These are phyloP conservation scores for Capsella bursapastoris DNA, from an alignment of 345 rosid genomes.

Conservation along the genomic window DNA sequence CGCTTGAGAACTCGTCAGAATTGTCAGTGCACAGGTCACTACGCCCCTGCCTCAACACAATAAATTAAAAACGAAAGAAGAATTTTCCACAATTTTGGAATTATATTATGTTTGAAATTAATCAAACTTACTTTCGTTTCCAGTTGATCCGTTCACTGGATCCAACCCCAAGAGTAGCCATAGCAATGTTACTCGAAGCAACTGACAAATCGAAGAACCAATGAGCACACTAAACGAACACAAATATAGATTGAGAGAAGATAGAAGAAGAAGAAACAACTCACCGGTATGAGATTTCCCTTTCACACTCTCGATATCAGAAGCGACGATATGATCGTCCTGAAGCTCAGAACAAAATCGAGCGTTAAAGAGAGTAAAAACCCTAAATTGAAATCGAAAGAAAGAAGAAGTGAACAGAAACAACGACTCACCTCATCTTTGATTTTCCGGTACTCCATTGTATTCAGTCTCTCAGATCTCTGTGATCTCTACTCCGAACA, in stretches of 20 bases:
- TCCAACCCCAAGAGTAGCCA: constrained; percentile 48
- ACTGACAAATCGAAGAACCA: constrained; percentile 41
- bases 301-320: constrained; percentile 44
- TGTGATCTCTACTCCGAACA: constrained; percentile 30
- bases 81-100: background rate
- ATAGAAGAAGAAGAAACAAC: background rate
- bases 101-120: background rate
- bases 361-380: background rate
- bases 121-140: constrained; percentile 72
- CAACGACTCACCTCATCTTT: constrained; percentile 63
- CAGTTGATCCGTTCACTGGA: constrained; percentile 59
- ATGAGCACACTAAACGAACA: constrained; percentile 23
- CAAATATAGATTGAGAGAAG: background rate
- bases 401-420: background rate
- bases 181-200: constrained; percentile 48
- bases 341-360: constrained; percentile 23
- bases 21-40: constrained; percentile 81
- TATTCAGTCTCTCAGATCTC: constrained; percentile 46
- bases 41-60: constrained; percentile 53
- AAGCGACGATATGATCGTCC: constrained; percentile 40
- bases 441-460: constrained; percentile 82
- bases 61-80: too few species aligned
- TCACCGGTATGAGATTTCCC: constrained; percentile 42
- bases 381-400: background rate
- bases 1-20: constrained; percentile 96